phyloP scores from a whole-genome alignment of 139 green algal species.

The Yamagishiella unicocca region DNA sequence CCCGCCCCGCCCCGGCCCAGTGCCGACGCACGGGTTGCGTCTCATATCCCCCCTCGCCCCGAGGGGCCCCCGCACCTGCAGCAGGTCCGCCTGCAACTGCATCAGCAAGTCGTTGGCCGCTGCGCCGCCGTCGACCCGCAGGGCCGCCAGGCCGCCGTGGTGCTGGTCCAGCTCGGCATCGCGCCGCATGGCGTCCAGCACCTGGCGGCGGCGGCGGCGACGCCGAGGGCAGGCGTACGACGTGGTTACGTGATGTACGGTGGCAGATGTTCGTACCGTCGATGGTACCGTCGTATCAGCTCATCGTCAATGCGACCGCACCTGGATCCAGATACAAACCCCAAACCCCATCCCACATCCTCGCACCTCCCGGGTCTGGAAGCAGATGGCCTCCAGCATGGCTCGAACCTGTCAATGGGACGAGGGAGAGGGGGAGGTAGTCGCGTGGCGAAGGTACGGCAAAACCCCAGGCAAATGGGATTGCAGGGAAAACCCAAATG shows the following conservation, averaged over 20 bases:
- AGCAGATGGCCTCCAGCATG: constrained; percentile 95
- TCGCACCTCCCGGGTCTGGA: constrained; percentile 91
- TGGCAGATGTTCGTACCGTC: no score
- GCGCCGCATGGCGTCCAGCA: constrained; percentile 89
- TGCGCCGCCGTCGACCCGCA: constrained; percentile 95
- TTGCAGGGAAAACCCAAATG: neutral
- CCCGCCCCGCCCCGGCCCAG: no score
- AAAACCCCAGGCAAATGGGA: neutral
- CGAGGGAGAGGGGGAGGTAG: constrained; percentile 71
- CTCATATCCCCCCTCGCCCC: neutral
- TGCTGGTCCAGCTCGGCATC: constrained; percentile 52
- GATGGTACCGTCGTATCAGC: no score
- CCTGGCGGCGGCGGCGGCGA: constrained; percentile 72
- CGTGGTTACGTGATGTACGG: no score
- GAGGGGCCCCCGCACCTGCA: constrained; percentile 67
- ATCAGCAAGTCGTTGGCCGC: constrained; percentile 91
- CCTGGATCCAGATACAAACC: no score
- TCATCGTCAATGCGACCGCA: no score
- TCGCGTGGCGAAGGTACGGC: neutral
- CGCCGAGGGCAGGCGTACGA: constrained; percentile 41
- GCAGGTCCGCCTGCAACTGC: constrained; percentile 89
- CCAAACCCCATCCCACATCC: no score
- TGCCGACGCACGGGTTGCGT: neutral
- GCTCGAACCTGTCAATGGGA: constrained; percentile 81
- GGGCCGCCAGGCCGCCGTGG: constrained; percentile 55